These are phyloP conservation scores for Anthostomella pinea DNA, from an alignment of 2,329 filamentous ascomycete genomes.

Conservation along the genomic window DNA sequence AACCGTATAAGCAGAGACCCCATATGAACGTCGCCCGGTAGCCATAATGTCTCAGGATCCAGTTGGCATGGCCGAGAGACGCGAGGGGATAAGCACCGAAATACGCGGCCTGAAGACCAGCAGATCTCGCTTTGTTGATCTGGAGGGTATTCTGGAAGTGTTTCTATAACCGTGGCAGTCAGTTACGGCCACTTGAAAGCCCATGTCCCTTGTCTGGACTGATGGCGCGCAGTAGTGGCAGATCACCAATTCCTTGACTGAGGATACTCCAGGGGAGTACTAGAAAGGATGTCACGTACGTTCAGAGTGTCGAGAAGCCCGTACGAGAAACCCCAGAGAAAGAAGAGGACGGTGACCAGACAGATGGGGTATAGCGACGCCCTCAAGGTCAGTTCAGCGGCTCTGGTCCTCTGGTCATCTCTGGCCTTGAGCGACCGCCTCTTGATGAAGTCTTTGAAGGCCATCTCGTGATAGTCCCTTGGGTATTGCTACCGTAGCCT, in stretches of 20 bases:
- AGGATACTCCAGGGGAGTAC: neutral
- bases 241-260: neutral
- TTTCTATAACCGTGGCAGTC: conserved; percentile 21
- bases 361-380: conserved; percentile 65
- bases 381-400: conserved; percentile 62
- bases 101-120: conserved; percentile 62
- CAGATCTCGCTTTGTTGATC: conserved; percentile 55
- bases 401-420: conserved; percentile 47
- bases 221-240: too few relatives aligned
- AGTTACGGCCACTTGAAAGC: too few relatives aligned
- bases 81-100: conserved; percentile 69
- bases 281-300: conserved; percentile 7
- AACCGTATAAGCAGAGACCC: conserved; percentile 63
- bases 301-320: conserved; percentile 52
- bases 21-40: conserved; percentile 66
- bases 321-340: conserved; percentile 60
- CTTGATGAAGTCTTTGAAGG: conserved; percentile 43
- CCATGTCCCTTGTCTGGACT: too few relatives aligned
- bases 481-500: too few relatives aligned
- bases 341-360: conserved; percentile 64
- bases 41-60: conserved; percentile 62
- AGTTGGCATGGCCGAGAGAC: conserved; percentile 60
- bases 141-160: conserved; percentile 56
- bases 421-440: conserved; percentile 38
- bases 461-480: too few relatives aligned